These are phyloP conservation scores for Cavenderia fasciculata DNA, from an alignment of 78 protist species.

Conservation along the genomic window DNA sequence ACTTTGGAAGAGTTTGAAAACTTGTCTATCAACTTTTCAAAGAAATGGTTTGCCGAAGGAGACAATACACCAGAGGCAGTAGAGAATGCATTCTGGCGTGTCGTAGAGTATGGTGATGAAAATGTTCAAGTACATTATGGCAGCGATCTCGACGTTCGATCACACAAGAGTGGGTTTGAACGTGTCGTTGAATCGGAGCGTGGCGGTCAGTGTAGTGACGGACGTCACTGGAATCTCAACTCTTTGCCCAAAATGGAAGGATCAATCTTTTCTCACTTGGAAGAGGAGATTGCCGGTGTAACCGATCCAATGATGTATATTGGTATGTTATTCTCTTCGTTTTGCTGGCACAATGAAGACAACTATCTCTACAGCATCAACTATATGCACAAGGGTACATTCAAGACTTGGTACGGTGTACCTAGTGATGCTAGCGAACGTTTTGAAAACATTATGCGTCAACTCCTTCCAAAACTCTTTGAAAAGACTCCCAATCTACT, in stretches of 20 bases:
- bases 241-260: constrained; percentile 67
- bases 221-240: constrained; percentile 80
- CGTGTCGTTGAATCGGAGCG: constrained; percentile 13
- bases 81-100: constrained; percentile 79
- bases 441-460: constrained; percentile 76
- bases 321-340: constrained; percentile 93
- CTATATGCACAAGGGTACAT: constrained; percentile 89
- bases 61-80: constrained; percentile 63
- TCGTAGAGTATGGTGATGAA: constrained; percentile 82
- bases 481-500: constrained; percentile 83
- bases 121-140: constrained; percentile 84
- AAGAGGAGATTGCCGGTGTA: constrained; percentile 77
- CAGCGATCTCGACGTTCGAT: constrained; percentile 79
- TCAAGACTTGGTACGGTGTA: constrained; percentile 93
- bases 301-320: constrained; percentile 83
- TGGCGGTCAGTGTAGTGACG: no score
- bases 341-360: constrained; percentile 97
- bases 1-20: constrained; percentile 15
- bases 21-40: constrained; percentile 40
- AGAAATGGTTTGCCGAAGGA: constrained; percentile 72
- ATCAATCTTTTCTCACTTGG: constrained; percentile 64
- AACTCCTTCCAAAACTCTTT: constrained; percentile 76
- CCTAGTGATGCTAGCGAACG: constrained; percentile 45
- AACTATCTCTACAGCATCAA: constrained; percentile 86
- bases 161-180: constrained; percentile 76